Conservation (phyloP, 2,329 filamentous ascomycete genomes). For the Beauveria brongniartii region DNA sequence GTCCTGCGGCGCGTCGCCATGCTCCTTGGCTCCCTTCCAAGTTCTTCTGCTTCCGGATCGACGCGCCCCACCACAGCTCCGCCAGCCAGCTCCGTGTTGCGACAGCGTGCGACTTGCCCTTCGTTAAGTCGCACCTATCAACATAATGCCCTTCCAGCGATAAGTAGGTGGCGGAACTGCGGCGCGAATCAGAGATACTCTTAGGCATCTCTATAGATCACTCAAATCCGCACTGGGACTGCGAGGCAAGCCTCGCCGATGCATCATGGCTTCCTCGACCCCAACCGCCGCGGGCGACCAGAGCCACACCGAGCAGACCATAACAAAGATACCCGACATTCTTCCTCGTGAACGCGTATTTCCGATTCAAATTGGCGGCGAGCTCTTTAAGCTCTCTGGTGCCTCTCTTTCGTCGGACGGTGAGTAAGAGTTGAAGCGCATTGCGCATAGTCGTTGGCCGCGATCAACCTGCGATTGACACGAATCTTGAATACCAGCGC, state of each 20-base stretch:
- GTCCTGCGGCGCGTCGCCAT: not conserved
- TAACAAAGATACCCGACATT: slow-evolving; percentile 45
- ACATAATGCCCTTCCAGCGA: not conserved
- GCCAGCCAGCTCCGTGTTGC: not conserved
- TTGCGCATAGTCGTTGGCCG: not conserved
- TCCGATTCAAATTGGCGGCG: slow-evolving; percentile 64
- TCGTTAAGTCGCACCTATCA: not conserved
- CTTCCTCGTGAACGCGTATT: slow-evolving; percentile 67
- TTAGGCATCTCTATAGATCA: not conserved
- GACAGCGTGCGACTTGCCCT: not conserved
- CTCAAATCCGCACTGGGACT: not conserved
- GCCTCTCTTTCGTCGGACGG: slow-evolving; percentile 67
- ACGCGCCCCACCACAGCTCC: not conserved
- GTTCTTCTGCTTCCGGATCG: not conserved
- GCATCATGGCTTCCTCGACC: not conserved
- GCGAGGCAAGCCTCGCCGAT: not conserved
- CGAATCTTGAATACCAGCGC: slow-evolving; percentile 47
- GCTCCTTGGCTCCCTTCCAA: not conserved
- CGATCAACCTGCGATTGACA: not conserved
- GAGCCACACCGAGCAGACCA: slow-evolving; percentile 19
- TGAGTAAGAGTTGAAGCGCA: slow-evolving; percentile 29
- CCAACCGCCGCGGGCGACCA: not conserved
- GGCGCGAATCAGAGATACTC: not conserved
- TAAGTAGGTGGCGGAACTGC: not conserved
- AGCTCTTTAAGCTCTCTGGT: slow-evolving; percentile 65